A percentile compares a stretch with the other conserved stretches of the same genome.
These are phyloP conservation scores for Crassisporium funariophilum DNA, from an alignment of 768 basidiomycete genomes.

Conservation along the genomic window DNA sequence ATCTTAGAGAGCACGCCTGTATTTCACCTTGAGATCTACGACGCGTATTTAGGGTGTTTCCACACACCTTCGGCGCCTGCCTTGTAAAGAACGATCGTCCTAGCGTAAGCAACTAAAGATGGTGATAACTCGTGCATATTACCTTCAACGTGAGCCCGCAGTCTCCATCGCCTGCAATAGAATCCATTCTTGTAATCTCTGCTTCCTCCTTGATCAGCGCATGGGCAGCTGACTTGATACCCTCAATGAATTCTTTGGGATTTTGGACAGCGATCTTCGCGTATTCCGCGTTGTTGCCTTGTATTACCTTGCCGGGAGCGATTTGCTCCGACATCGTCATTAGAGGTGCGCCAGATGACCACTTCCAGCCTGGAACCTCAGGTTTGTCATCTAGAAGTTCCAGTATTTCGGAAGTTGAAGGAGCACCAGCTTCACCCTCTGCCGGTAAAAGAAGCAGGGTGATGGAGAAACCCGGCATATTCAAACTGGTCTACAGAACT, in stretches of 20 bases:
- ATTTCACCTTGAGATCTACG: not conserved
- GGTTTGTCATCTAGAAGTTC: slow-evolving; percentile 70
- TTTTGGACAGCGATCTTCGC: slow-evolving; percentile 31
- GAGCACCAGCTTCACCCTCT: slow-evolving; percentile 36
- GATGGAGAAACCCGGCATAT: slow-evolving; percentile 92
- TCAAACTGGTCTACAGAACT: slow-evolving; percentile 75
- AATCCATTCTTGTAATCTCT: slow-evolving; percentile 91
- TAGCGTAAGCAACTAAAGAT: too few relatives aligned
- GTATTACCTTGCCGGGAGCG: slow-evolving; percentile 4
- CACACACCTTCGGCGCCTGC: slow-evolving; percentile 70
- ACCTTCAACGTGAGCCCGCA: slow-evolving; percentile 57
- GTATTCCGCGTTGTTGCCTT: slow-evolving; percentile 3
- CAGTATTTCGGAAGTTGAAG: slow-evolving; percentile 48
- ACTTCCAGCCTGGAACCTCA: slow-evolving; percentile 84
- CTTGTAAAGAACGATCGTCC: slow-evolving; percentile 21
- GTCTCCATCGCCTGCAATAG: slow-evolving; percentile 88
- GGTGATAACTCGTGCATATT: not conserved
- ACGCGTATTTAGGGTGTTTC: not conserved
- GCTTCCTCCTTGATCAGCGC: slow-evolving; percentile 78
- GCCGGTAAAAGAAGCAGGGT: slow-evolving; percentile 77
- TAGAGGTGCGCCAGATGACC: slow-evolving; percentile 56
- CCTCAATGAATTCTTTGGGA: slow-evolving; percentile 49
- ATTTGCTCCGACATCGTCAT: slow-evolving; percentile 17
- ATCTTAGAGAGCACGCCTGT: slow-evolving; percentile 65
- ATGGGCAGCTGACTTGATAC: slow-evolving; percentile 60